These are phyloP conservation scores for Pleurotus giganteus DNA, from an alignment of 768 basidiomycete genomes.

Conservation along the genomic window DNA sequence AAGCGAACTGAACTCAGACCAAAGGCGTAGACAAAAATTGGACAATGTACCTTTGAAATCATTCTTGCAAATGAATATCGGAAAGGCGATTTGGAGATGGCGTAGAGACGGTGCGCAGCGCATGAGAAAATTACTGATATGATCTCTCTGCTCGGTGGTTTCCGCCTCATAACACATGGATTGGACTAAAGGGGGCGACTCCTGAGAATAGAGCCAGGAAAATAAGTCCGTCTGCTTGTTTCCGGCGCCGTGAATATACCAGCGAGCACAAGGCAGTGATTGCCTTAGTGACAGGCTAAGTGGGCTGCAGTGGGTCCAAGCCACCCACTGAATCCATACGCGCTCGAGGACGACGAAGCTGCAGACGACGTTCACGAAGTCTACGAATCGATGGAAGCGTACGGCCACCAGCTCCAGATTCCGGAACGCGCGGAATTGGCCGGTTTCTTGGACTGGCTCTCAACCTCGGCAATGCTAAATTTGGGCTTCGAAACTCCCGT, in stretches of 20 bases:
- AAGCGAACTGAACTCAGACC: not conserved
- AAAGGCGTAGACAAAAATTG: not conserved
- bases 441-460: too few relatives aligned
- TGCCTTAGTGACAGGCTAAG: not conserved
- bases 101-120: not conserved
- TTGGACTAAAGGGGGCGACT: not conserved
- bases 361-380: not conserved
- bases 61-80: not conserved
- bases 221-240: not conserved
- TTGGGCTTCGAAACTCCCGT: too few relatives aligned
- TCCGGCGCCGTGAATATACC: not conserved
- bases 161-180: not conserved
- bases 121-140: not conserved
- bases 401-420: too few relatives aligned
- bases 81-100: not conserved
- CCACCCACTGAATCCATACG: not conserved
- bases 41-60: not conserved
- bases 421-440: too few relatives aligned
- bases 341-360: too few relatives aligned
- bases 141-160: not conserved
- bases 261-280: not conserved
- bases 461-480: too few relatives aligned
- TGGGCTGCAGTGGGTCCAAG: not conserved
- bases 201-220: not conserved
- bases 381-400: conserved; percentile 1